Evolutionary conservation across 345 rosid species (phyloP), one percentile per base, ranked within the genome.

Genomic region (Triadica sebifera): DNA sequence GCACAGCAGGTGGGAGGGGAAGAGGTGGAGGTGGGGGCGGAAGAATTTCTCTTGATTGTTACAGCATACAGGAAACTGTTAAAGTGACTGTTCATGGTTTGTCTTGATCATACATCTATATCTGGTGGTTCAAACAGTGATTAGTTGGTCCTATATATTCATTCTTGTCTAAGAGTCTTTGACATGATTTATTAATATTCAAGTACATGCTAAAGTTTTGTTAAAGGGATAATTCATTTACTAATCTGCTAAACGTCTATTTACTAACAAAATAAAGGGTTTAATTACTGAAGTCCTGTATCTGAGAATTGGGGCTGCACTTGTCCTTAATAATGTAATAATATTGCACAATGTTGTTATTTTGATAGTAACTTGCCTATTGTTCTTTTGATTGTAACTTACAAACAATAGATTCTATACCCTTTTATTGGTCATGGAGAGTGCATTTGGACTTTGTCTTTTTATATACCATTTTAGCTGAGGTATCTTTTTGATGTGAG

Each of bases 11-110:
- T 67, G 98, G 99, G 58, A 89, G 78, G 49, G 98, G 99, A 75
- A 85, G 89, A 88, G 99, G 96, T 53, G 99, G 99, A 75, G 99
- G 99, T 77, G 96, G 99, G 8, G 99, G 99, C 71, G 98, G 99
- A 82, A 91, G 99, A 85, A 81, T 95, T 68, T 90, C 97, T 65
- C 87, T 95, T 77, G 90, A 91, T 72, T 91, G 97, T 85, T 95
- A 93, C 88, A 91, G 98, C 92, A 89, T 90, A 84, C 98, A 95
- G 79, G 99, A 95, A 88, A 91, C 90, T 76, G 76, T 93, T 65
- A 88, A 82, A 77, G 89, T 95, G 75, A 81, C 91, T 69, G 94
- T 90, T 55, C 98, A 91, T 88, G 99, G 99, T 95, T 85, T 69
- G 95, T 86, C 67, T 78, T 72, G 70, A 83, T 77, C 70, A 81